phyloP scores from a whole-genome alignment of 768 basidiomycete species.

The Chiua virens region DNA sequence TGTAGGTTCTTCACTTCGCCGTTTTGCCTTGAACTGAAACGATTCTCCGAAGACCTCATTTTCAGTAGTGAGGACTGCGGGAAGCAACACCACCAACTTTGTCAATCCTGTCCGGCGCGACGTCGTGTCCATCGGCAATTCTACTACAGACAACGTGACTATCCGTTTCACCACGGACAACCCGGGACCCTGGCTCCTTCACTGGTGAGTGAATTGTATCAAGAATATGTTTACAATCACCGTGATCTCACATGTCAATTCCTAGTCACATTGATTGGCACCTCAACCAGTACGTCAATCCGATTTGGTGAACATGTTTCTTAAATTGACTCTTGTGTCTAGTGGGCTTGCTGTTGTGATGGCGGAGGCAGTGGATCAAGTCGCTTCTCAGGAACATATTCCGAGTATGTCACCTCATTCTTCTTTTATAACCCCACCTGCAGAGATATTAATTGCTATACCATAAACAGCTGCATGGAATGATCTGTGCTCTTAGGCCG shows the following conservation, averaged over 20 bases:
- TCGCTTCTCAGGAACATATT: constrained; percentile 11
- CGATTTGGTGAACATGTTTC: neutral
- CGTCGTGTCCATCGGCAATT: constrained; percentile 25
- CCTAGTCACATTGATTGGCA: constrained; percentile 34
- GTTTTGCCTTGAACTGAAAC: neutral
- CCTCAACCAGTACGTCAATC: constrained; percentile 21
- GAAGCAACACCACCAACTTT: constrained; percentile 33
- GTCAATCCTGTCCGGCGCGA: constrained; percentile 39
- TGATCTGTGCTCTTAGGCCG: constrained; percentile 12
- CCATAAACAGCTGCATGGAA: constrained; percentile 19
- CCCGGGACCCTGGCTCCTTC: constrained; percentile 60
- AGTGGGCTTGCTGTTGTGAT: constrained; percentile 32
- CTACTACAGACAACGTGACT: constrained; percentile 43
- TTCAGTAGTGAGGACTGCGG: constrained; percentile 35
- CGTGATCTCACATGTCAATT: neutral
- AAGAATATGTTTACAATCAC: neutral
- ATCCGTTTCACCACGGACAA: constrained; percentile 67
- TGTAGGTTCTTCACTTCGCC: constrained; percentile 22
- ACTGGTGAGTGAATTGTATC: constrained; percentile 31
- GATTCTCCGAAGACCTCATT: constrained; percentile 32
- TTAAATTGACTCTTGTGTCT: neutral
- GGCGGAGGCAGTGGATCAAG: constrained; percentile 20
- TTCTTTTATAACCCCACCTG: no score
- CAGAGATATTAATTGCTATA: neutral
- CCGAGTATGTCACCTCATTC: constrained; percentile 16